These are phyloP conservation scores for Pyrus communis DNA, from an alignment of 306 rosid species.

Conservation along the genomic window DNA sequence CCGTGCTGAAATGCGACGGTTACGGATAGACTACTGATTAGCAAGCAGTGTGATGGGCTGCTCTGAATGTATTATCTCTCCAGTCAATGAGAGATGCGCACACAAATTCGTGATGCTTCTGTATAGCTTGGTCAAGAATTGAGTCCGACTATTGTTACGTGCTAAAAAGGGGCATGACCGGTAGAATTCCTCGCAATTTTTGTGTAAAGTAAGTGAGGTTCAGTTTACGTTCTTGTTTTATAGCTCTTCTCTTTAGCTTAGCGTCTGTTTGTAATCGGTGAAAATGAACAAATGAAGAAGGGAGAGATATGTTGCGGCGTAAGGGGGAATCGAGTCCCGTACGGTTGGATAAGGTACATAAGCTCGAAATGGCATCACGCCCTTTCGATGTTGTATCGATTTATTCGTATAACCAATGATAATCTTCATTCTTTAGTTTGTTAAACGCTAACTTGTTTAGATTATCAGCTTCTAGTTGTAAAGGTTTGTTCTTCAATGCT, in stretches of 20 bases:
- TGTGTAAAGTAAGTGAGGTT: conserved; percentile 41
- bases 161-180: neutral
- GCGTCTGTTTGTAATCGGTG: neutral
- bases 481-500: neutral
- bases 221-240: conserved; percentile 6
- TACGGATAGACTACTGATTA: conserved; percentile 60
- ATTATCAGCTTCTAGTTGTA: neutral
- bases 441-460: neutral
- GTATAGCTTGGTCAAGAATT: conserved; percentile 7
- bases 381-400: conserved; percentile 24
- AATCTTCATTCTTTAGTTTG: conserved; percentile 14
- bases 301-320: neutral
- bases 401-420: conserved; percentile 35
- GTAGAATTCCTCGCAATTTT: conserved; percentile 25
- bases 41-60: neutral
- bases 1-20: conserved; percentile 70
- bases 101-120: conserved; percentile 7
- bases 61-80: neutral
- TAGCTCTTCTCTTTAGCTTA: neutral
- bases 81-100: conserved; percentile 9
- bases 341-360: neutral
- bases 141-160: neutral
- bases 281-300: neutral
- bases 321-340: neutral
- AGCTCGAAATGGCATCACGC: neutral